Percentiles rank a stretch among this genome's conserved stretches.
These are phyloP conservation scores for Boletus smithii DNA, from an alignment of 1,284 basidiomycete species.

Conservation along the genomic window DNA sequence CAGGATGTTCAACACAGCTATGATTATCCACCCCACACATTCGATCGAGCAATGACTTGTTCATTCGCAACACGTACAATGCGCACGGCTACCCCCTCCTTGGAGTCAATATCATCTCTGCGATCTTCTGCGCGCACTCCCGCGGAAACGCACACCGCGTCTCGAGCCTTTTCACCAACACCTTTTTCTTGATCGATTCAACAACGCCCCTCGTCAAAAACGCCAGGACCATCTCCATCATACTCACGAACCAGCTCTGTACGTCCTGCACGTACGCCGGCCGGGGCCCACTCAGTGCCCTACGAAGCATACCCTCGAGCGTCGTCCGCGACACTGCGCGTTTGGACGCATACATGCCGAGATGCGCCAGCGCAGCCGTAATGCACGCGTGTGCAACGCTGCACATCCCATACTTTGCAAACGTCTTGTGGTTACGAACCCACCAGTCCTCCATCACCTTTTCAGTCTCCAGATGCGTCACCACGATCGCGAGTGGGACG, in stretches of 20 bases:
- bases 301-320: slow-evolving; percentile 9
- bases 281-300: neutral
- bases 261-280: neutral
- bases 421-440: neutral
- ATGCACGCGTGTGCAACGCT: neutral
- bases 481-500: slow-evolving; percentile 2
- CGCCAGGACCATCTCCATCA: neutral
- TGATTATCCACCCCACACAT: no score
- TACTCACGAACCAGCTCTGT: neutral
- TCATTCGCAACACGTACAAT: no score
- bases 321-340: neutral
- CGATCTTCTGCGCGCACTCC: neutral
- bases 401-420: neutral
- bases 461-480: slow-evolving; percentile 2
- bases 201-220: neutral
- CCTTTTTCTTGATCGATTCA: neutral
- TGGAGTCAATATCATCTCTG: neutral
- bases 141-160: neutral
- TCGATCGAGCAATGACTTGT: no score
- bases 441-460: neutral
- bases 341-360: neutral
- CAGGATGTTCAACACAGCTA: no score
- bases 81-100: neutral
- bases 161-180: neutral
- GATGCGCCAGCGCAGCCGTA: neutral